Evolutionary conservation across 2,329 filamentous ascomycete genomes (phyloP), one percentile per base, ranked within the genome.

Genomic region (Tolypocladium album): DNA sequence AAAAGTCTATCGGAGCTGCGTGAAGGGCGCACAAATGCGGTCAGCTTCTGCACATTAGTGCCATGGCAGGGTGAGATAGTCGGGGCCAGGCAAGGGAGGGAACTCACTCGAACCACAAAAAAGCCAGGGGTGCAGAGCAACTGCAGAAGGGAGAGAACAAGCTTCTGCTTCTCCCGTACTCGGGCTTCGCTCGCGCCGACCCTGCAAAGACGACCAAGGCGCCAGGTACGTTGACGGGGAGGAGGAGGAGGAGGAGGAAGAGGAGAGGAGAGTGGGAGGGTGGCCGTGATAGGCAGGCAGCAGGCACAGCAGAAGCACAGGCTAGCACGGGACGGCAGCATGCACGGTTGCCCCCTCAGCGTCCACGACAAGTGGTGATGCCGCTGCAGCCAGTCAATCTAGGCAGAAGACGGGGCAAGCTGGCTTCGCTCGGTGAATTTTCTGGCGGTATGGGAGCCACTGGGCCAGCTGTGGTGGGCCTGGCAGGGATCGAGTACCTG

Each of bases 1-100:
- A 31, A 60, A 55, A 39, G 45, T 58, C 52, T 27, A 60, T 50
- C 47, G 56, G 38, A 60, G 27, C 57, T 61, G 58, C 24, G 60
- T 43, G 50, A 57, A 57, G 40, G 60, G 60, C 60, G 39, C 56
- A 43, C 56, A 58, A 34, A 17, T 60, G 36, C 45, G 27, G 58
- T 61, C 57, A 58, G 60, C 53, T 55, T 31, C 42, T 36, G 52
- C 27, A 31, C 55, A 12, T 31, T 34, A 31, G 47, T 22, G 39
- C 40, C 13, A 13, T 56, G 55, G 40, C 45, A 27, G 45, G 45
- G 24, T 50, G 45, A 50, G 24, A 15, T 20, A 50, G 27, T 31
- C 27, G 27, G 15, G 45, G 24, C 47, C 24, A 34, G 47, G 47
- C 47, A 52, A 52, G 47, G 47, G 47, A 52, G 47, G 9, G 24